Percentiles rank a stretch among this genome's conserved stretches.
These are phyloP conservation scores for Antrodiella citrinella DNA, from an alignment of 768 basidiomycete genomes.

Conservation along the genomic window DNA sequence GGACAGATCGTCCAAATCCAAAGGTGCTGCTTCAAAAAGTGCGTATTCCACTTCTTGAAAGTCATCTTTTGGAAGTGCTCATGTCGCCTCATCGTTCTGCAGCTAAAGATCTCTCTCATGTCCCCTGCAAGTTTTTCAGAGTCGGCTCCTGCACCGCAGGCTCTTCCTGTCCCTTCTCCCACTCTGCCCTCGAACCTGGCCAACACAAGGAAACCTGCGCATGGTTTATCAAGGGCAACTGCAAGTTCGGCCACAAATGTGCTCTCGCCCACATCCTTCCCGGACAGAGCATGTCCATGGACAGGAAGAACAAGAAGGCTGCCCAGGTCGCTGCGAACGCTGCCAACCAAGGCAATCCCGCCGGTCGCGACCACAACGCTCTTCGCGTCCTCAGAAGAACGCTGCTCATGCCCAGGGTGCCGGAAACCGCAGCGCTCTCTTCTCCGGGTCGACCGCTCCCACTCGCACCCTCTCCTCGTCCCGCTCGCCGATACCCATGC, in stretches of 20 bases:
- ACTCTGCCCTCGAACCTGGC: conserved; percentile 63
- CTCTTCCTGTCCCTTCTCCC: conserved; percentile 92
- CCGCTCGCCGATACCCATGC: conserved; percentile 57
- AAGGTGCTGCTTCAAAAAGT: conserved; percentile 18
- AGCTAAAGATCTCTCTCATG: conserved; percentile 90
- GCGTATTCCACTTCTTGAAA: conserved; percentile 3
- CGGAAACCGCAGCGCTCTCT: conserved; percentile 24
- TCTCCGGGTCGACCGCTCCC: conserved; percentile 62
- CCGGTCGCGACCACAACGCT: no score
- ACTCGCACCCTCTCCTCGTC: conserved; percentile 43
- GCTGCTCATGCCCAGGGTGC: no score
- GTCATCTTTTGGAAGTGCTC: not conserved
- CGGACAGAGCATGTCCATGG: conserved; percentile 92
- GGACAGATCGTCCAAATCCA: conserved; percentile 17
- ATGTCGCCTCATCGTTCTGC: conserved; percentile 8
- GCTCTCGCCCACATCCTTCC: conserved; percentile 92
- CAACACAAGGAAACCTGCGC: conserved; percentile 75
- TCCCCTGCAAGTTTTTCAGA: conserved; percentile 97
- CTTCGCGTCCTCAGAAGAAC: no score
- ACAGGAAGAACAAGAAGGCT: conserved; percentile 94
- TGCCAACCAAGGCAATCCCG: conserved; percentile 22
- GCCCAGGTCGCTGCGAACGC: conserved; percentile 56
- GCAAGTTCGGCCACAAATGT: conserved; percentile 75
- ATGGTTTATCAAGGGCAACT: conserved; percentile 92
- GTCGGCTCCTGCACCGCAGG: conserved; percentile 93